A percentile compares a stretch with the other conserved stretches of the same genome.
These are phyloP conservation scores for Carex myosuroides DNA, from an alignment of 176 grass and related monocot genomes.

Conservation along the genomic window DNA sequence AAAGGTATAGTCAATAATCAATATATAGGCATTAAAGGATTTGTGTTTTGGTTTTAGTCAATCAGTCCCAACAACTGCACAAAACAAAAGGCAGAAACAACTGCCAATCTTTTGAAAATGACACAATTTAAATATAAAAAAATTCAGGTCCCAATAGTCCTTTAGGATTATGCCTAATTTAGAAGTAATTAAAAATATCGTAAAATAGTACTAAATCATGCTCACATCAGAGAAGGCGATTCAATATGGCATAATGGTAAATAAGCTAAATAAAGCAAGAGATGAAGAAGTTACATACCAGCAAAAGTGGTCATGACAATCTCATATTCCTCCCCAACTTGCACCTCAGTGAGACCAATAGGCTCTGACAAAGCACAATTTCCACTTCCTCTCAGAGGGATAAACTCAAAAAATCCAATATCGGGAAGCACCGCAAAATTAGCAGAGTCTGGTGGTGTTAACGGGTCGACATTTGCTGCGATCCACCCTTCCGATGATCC, in stretches of 20 bases:
- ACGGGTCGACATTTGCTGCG: conserved; percentile 59
- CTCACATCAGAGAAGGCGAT: conserved; percentile 2
- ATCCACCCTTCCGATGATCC: conserved; percentile 85
- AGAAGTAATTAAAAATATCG: neutral
- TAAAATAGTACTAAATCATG: neutral
- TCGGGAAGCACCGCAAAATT: conserved; percentile 79
- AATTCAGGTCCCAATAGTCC: no score
- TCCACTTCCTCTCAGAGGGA: conserved; percentile 32
- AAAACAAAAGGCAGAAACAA: neutral
- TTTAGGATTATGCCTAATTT: no score
- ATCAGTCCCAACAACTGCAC: neutral
- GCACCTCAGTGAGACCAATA: conserved; percentile 59
- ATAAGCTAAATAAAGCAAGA: neutral
- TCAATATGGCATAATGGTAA: conserved; percentile 11
- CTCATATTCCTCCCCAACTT: conserved; percentile 75
- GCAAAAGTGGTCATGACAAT: conserved; percentile 84
- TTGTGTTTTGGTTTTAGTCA: conserved; percentile 1
- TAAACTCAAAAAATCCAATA: conserved; percentile 92
- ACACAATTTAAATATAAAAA: neutral
- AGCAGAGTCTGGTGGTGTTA: conserved; percentile 40
- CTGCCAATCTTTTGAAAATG: neutral
- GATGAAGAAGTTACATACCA: conserved; percentile 35
- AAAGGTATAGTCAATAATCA: neutral
- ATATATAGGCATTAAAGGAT: neutral
- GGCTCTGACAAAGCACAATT: conserved; percentile 41